Percentiles rank a stretch among this genome's conserved stretches.
phyloP scores from a whole-genome alignment of 148 eudicot genomes.

The Rhododendron kiyosumense region DNA sequence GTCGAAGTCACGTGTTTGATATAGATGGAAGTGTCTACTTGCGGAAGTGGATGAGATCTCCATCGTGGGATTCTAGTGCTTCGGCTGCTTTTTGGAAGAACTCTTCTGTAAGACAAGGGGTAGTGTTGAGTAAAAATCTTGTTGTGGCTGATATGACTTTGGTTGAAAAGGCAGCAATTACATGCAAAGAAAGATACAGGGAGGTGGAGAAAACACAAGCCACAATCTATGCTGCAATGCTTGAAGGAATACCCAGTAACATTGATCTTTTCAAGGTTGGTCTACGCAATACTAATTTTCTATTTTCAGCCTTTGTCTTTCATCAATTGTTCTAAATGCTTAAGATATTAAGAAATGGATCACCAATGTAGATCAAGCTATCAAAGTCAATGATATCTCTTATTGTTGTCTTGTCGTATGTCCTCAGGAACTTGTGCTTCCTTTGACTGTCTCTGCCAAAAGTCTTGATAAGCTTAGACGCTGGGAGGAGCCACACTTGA shows the following conservation, averaged over 20 bases:
- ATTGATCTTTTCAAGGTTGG: slow-evolving; percentile 90
- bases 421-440: slow-evolving; percentile 74
- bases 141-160: slow-evolving; percentile 68
- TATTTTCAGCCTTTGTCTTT: not conserved
- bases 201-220: slow-evolving; percentile 83
- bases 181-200: slow-evolving; percentile 49
- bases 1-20: slow-evolving; percentile 54
- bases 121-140: slow-evolving; percentile 69
- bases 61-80: slow-evolving; percentile 70
- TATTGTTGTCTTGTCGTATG: not conserved
- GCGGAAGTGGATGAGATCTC: slow-evolving; percentile 76
- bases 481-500: slow-evolving; percentile 82
- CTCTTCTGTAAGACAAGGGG: slow-evolving; percentile 34
- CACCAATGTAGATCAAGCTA: not conserved
- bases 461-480: slow-evolving; percentile 65
- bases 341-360: not conserved
- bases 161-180: slow-evolving; percentile 62
- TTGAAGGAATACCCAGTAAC: slow-evolving; percentile 94
- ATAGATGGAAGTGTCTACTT: slow-evolving; percentile 84
- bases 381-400: not conserved
- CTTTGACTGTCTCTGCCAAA: slow-evolving; percentile 44
- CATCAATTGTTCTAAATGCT: not conserved
- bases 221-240: slow-evolving; percentile 84
- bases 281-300: slow-evolving; percentile 2
- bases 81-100: slow-evolving; percentile 74